Percentiles rank a stretch among this genome's conserved stretches.
Conservation (phyloP, 148 eudicot species). For the Fagopyrum tataricum region DNA sequence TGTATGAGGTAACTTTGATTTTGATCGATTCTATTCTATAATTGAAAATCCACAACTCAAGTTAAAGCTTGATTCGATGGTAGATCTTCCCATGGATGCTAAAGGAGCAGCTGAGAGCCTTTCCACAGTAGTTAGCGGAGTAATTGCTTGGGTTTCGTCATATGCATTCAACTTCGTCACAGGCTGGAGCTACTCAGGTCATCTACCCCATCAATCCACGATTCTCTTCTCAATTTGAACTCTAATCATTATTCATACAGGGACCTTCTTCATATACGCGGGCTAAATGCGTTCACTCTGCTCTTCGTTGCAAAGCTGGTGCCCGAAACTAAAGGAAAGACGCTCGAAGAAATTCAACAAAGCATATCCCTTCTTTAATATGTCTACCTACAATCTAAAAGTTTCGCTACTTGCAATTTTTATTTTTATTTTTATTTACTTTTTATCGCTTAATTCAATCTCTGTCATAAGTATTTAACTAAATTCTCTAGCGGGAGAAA, state of each 20-base stretch:
- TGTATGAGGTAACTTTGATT: slow-evolving; percentile 27
- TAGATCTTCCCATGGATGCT: not conserved
- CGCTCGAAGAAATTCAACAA: slow-evolving; percentile 37
- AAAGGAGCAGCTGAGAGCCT: not conserved
- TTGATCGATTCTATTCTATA: not conserved
- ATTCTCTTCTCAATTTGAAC: no score
- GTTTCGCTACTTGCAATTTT: no score
- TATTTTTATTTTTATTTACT: no score
- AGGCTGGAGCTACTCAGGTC: not conserved
- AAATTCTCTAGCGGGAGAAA: no score
- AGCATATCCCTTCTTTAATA: no score
- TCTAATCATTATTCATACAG: no score
- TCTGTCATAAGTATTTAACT: no score
- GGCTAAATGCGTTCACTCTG: slow-evolving; percentile 19
- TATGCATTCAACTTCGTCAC: not conserved
- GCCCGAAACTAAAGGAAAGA: slow-evolving; percentile 37
- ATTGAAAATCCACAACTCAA: not conserved
- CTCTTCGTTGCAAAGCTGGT: slow-evolving; percentile 29
- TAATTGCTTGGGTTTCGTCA: not conserved
- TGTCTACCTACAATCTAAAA: no score
- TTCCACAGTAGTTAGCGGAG: not conserved
- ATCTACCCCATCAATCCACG: no score
- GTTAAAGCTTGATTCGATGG: not conserved
- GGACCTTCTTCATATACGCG: slow-evolving; percentile 15
- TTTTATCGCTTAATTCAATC: no score